Conservation (phyloP, 208 protist genomes). For the Trypanosoma scelopori region DNA sequence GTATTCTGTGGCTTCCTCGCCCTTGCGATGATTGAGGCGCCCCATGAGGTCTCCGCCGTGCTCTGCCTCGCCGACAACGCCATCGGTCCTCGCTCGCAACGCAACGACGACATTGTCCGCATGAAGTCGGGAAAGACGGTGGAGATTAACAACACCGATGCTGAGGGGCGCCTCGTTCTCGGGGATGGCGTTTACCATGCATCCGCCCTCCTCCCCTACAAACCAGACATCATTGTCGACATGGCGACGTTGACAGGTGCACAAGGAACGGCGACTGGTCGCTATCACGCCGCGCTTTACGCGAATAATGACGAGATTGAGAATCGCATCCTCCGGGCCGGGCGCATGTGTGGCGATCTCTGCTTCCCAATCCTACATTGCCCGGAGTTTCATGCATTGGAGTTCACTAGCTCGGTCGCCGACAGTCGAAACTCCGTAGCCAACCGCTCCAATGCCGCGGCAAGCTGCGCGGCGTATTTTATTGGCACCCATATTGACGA, state of each 20-base stretch:
- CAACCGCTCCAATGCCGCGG: constrained; percentile 66
- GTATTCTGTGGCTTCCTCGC: constrained; percentile 81
- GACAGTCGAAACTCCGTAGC: constrained; percentile 76
- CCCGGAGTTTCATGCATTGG: constrained; percentile 79
- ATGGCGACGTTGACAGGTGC: constrained; percentile 93
- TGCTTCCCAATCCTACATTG: constrained; percentile 87
- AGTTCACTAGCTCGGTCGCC: constrained; percentile 71
- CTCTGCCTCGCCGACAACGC: constrained; percentile 92
- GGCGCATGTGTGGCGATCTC: constrained; percentile 71
- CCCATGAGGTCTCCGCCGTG: constrained; percentile 47
- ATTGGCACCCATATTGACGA: constrained; percentile 61
- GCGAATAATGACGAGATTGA: constrained; percentile 74
- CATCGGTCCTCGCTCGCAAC: constrained; percentile 67
- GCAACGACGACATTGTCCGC: constrained; percentile 87
- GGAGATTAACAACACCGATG: constrained; percentile 94
- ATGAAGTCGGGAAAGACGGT: constrained; percentile 89
- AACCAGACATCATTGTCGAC: constrained; percentile 82
- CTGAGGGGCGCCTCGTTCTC: constrained; percentile 91
- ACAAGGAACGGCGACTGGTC: constrained; percentile 83
- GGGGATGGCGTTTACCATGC: constrained; percentile 91
- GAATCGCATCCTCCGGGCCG: constrained; percentile 41
- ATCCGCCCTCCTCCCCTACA: constrained; percentile 66
- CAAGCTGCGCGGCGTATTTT: constrained; percentile 84
- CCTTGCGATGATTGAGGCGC: constrained; percentile 43
- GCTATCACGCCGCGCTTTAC: constrained; percentile 80